A percentile compares a stretch with the other conserved stretches of the same genome.
These are phyloP conservation scores for Boletus speciosus DNA, from an alignment of 768 basidiomycete species.

Conservation along the genomic window DNA sequence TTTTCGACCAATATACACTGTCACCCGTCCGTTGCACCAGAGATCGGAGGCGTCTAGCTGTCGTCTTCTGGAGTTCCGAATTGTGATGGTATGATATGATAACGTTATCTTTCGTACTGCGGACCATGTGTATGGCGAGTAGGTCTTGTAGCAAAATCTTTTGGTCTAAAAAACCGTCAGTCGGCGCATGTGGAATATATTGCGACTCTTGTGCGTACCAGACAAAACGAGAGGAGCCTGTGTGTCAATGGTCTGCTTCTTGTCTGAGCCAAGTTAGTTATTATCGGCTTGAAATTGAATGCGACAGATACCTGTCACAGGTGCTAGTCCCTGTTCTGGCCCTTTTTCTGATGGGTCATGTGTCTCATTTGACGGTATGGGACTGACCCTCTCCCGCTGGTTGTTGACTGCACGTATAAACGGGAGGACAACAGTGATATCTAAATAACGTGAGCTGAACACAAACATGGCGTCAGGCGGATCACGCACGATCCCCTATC, in stretches of 20 bases:
- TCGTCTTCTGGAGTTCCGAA: slow-evolving; percentile 24
- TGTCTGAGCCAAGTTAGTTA: slow-evolving; percentile 13
- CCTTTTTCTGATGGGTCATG: slow-evolving; percentile 1
- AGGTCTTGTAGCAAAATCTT: slow-evolving; percentile 34
- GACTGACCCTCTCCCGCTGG: slow-evolving; percentile 5
- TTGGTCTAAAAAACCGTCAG: slow-evolving; percentile 6
- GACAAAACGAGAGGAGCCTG: slow-evolving; percentile 32
- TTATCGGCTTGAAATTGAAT: not conserved
- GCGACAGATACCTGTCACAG: slow-evolving; percentile 17
- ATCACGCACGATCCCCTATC: slow-evolving; percentile 37
- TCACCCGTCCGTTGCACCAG: slow-evolving; percentile 33
- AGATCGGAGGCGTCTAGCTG: slow-evolving; percentile 26
- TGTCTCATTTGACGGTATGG: slow-evolving; percentile 18
- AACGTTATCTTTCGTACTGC: slow-evolving; percentile 20
- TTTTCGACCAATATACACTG: slow-evolving; percentile 37
- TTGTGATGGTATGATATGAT: slow-evolving; percentile 37
- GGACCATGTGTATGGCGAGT: slow-evolving; percentile 39
- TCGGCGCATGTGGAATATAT: not conserved
- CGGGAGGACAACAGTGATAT: slow-evolving; percentile 42
- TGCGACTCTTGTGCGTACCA: slow-evolving; percentile 1
- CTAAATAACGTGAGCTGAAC: slow-evolving; percentile 19
- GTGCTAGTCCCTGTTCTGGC: not conserved
- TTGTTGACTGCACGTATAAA: slow-evolving; percentile 41
- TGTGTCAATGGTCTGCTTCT: slow-evolving; percentile 30
- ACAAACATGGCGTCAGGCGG: not conserved